These are phyloP conservation scores for Monosporascus sp. DNA, from an alignment of 2,329 filamentous ascomycete species.

Conservation along the genomic window DNA sequence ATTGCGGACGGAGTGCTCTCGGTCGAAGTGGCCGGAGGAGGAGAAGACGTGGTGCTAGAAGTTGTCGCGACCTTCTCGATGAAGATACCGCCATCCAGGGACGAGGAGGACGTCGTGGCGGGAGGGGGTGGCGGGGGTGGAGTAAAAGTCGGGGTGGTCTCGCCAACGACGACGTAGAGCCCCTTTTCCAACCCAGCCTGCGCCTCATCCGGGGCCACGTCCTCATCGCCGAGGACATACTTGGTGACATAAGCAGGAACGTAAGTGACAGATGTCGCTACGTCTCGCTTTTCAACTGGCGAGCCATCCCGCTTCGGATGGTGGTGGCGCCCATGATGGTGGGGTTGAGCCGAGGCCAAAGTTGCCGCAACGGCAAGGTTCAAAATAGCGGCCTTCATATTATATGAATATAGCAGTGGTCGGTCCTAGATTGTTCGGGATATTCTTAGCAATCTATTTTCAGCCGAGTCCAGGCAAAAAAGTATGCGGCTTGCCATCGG, in stretches of 20 bases:
- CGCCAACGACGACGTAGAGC: conserved; percentile 61
- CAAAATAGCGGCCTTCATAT: conserved; percentile 45
- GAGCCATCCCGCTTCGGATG: conserved; percentile 50
- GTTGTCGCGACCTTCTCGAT: conserved; percentile 24
- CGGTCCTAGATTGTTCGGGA: not conserved
- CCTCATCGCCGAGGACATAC: conserved; percentile 65
- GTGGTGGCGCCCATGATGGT: conserved; percentile 55
- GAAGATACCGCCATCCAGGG: conserved; percentile 27
- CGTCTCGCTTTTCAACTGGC: conserved; percentile 43
- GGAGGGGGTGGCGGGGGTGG: conserved; percentile 32
- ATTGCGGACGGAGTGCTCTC: conserved; percentile 28
- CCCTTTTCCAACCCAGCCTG: conserved; percentile 67
- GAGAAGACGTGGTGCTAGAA: conserved; percentile 29
- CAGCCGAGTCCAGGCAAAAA: too few relatives aligned
- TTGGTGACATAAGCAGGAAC: conserved; percentile 60
- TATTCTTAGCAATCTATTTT: not conserved
- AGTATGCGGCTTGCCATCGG: too few relatives aligned
- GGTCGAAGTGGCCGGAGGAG: conserved; percentile 29
- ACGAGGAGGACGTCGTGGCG: conserved; percentile 25
- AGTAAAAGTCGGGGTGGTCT: conserved; percentile 48
- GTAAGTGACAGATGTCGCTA: conserved; percentile 42
- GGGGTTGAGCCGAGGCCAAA: conserved; percentile 52
- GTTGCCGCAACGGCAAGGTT: conserved; percentile 48
- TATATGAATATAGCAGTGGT: conserved; percentile 10
- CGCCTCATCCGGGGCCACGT: conserved; percentile 59